A percentile compares a stretch with the other conserved stretches of the same genome.
Evolutionary conservation across 257 asterid genomes (phyloP).

Genomic region (Asclepias syriaca): DNA sequence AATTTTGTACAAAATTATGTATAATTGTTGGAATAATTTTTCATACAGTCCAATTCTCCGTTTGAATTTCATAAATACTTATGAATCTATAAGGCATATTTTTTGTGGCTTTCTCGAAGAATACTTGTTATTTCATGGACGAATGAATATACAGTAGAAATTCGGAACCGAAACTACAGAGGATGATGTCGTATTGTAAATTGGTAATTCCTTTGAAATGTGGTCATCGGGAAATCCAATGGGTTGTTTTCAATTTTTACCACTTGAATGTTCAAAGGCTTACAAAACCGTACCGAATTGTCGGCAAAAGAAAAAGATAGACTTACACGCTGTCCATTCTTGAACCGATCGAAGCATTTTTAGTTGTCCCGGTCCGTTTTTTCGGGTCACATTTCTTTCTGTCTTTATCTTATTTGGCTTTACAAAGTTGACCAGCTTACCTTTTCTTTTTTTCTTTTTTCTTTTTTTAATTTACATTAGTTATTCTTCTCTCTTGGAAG

Average conservation of each 20-base stretch:
- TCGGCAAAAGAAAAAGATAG: neutral
- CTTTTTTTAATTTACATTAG: too few relatives aligned
- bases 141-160: too few relatives aligned
- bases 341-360: neutral
- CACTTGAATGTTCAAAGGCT: neutral
- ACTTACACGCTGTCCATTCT: too few relatives aligned
- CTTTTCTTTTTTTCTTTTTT: too few relatives aligned
- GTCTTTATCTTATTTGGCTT: neutral
- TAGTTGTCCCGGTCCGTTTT: neutral
- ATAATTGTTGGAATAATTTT: neutral
- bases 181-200: too few relatives aligned
- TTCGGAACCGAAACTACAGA: too few relatives aligned
- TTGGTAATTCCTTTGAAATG: too few relatives aligned
- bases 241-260: too few relatives aligned
- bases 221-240: too few relatives aligned
- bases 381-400: neutral
- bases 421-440: too few relatives aligned
- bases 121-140: neutral
- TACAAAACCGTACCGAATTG: neutral
- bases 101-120: neutral
- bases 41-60: neutral
- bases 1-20: conserved; percentile 11
- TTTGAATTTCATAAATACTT: neutral
- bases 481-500: too few relatives aligned
- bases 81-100: neutral